Evolutionary conservation across 2,329 filamentous ascomycete genomes (phyloP).

Genomic region (Aspergillus proliferans): DNA sequence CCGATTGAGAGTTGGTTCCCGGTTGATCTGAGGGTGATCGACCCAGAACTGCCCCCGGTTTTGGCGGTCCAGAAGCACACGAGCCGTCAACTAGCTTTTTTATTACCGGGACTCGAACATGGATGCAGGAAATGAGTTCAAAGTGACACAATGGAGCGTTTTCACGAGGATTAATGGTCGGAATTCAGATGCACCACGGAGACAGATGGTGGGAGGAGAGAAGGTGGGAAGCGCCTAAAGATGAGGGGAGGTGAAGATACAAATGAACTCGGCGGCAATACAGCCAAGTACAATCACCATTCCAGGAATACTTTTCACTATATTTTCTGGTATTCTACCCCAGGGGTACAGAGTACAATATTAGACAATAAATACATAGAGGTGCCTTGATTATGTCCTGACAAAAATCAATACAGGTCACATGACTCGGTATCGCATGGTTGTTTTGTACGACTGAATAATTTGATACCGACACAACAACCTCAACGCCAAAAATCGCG

Average conservation of each 20-base stretch:
- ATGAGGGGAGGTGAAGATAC: neutral
- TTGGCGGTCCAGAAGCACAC: neutral
- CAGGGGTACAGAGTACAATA: neutral
- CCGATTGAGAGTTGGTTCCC: neutral
- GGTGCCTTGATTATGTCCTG: neutral
- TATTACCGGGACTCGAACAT: neutral
- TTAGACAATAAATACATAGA: neutral
- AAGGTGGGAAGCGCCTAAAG: neutral
- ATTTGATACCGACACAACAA: too few relatives aligned
- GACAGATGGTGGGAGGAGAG: conserved; percentile 11
- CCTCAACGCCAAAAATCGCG: too few relatives aligned
- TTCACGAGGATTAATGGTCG: neutral
- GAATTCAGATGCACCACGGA: neutral
- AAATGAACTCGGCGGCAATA: neutral
- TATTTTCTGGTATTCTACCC: neutral
- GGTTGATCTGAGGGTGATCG: conserved; percentile 1
- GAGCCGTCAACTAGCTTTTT: neutral
- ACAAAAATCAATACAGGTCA: neutral
- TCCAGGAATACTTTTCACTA: neutral
- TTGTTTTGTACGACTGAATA: too few relatives aligned
- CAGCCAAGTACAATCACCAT: neutral
- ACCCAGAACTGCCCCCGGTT: neutral
- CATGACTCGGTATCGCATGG: neutral
- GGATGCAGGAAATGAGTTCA: neutral
- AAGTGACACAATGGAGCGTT: neutral